Evolutionary conservation across 768 basidiomycete species (phyloP).

Genomic region (Arthromyces matolae): DNA sequence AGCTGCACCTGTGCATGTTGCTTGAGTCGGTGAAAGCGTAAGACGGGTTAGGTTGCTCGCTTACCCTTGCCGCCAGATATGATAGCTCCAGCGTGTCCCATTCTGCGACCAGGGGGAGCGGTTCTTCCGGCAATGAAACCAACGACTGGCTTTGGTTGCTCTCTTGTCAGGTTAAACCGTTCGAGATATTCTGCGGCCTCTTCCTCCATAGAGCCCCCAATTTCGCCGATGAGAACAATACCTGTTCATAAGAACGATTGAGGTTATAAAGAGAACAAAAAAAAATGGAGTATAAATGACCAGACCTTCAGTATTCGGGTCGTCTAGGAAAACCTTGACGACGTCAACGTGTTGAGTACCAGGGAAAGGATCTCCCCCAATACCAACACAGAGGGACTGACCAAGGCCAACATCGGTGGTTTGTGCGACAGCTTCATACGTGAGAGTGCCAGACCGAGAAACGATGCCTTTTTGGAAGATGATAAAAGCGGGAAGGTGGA

Average conservation of each 20-base stretch:
- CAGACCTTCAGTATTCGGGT: conserved; percentile 87
- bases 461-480: no score
- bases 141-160: conserved; percentile 90
- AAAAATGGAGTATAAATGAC: neutral
- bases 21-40: neutral
- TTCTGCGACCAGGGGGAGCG: conserved; percentile 94
- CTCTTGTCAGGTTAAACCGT: conserved; percentile 85
- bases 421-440: conserved; percentile 98
- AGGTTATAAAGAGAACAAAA: no score
- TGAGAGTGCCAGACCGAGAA: conserved; percentile 92
- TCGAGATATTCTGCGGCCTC: conserved; percentile 97
- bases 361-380: conserved; percentile 96
- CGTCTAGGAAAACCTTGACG: conserved; percentile 92
- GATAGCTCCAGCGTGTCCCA: conserved; percentile 98
- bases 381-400: conserved; percentile 94
- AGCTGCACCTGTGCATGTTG: conserved; percentile 61
- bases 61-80: conserved; percentile 95
- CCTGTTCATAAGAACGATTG: conserved; percentile 39
- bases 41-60: no score
- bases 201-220: conserved; percentile 99
- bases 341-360: conserved; percentile 96
- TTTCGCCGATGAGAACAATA: conserved; percentile 98
- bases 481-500: no score
- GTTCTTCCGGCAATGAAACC: conserved; percentile 98
- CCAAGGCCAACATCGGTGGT: conserved; percentile 95